Conservation (phyloP, 805 yeast species). For the Metschnikowia matae region DNA sequence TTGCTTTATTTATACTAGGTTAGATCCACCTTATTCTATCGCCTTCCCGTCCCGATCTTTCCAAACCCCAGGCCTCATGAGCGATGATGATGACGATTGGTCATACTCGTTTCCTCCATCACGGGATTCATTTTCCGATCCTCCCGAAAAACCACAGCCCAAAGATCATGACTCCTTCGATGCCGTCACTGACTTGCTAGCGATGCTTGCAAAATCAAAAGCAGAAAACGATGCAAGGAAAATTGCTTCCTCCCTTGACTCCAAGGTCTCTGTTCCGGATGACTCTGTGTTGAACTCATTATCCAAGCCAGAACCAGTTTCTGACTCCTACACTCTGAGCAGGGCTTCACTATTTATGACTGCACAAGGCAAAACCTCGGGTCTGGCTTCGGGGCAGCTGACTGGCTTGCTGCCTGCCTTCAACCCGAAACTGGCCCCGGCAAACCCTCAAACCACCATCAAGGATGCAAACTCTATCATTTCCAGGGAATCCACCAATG, state of each 20-base stretch:
- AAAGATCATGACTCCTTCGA: background rate
- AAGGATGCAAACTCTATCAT: constrained; percentile 44
- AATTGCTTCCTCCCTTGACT: background rate
- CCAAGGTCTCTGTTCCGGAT: background rate
- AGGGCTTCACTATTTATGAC: background rate
- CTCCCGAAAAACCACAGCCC: background rate
- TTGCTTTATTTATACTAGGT: background rate
- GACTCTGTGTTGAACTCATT: background rate
- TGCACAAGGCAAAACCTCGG: background rate
- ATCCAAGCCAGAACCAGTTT: background rate
- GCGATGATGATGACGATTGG: constrained; percentile 40
- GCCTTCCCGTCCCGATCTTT: background rate
- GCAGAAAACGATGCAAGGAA: background rate
- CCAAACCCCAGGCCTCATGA: background rate
- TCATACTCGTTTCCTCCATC: constrained; percentile 38
- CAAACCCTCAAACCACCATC: constrained; percentile 48
- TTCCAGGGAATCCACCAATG: constrained; percentile 20
- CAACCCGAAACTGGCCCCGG: constrained; percentile 42
- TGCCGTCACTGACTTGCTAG: background rate
- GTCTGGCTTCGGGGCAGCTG: background rate
- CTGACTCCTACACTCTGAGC: background rate
- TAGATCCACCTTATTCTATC: background rate
- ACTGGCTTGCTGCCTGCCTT: constrained; percentile 30
- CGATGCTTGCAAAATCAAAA: background rate
- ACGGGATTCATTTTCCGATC: background rate